Conservation (phyloP, 805 yeast species). For the Sugiyamaella chiloensis region DNA sequence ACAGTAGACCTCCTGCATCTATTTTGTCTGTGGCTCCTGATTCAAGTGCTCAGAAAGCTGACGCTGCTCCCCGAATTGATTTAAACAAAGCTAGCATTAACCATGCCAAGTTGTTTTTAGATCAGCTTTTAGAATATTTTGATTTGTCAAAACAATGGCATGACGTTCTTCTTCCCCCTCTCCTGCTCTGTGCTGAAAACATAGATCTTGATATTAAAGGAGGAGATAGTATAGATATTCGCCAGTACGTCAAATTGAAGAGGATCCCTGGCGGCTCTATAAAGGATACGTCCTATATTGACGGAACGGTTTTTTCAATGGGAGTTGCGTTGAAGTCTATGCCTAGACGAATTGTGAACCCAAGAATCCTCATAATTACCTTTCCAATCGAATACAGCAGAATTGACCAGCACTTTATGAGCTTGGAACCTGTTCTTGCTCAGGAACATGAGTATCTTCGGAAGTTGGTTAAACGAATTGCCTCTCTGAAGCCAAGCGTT, state of each 20-base stretch:
- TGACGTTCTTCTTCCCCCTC: constrained; percentile 45
- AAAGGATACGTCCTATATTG: constrained; percentile 56
- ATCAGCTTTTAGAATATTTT: constrained; percentile 32
- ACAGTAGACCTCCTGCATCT: background rate
- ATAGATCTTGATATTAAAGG: constrained; percentile 58
- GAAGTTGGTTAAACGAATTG: constrained; percentile 74
- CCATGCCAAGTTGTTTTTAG: constrained; percentile 30
- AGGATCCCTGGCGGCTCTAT: constrained; percentile 73
- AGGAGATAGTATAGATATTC: constrained; percentile 76
- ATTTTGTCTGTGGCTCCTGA: background rate
- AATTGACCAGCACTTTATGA: constrained; percentile 66
- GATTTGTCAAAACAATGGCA: constrained; percentile 56
- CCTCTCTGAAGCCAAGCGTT: constrained; percentile 72
- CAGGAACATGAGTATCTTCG: constrained; percentile 84
- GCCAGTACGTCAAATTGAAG: constrained; percentile 86
- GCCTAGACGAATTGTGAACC: constrained; percentile 61
- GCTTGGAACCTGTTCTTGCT: constrained; percentile 76
- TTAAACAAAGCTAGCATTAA: constrained; percentile 32
- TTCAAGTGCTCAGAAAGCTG: background rate
- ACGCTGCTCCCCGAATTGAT: constrained; percentile 22
- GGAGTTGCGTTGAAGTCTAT: constrained; percentile 74
- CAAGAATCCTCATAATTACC: constrained; percentile 76
- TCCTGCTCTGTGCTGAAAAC: constrained; percentile 53
- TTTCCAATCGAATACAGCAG: constrained; percentile 86
- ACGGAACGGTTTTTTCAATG: constrained; percentile 84